These are phyloP conservation scores for Domatiomyces catenatus DNA, from an alignment of 2,329 filamentous ascomycete species.

Conservation along the genomic window DNA sequence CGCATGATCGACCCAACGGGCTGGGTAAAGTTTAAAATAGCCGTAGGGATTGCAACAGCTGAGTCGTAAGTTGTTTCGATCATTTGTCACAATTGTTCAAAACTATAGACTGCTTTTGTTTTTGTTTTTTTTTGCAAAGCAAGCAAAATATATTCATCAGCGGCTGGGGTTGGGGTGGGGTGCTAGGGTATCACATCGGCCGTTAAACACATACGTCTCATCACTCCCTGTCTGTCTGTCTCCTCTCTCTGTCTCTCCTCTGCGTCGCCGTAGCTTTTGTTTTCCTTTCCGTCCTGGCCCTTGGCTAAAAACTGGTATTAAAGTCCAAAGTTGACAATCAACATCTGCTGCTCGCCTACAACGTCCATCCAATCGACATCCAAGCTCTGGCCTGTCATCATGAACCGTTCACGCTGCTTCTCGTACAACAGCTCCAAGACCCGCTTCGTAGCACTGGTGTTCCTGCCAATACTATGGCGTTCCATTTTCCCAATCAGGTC, in stretches of 20 bases:
- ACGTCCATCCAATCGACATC: slow-evolving; percentile 38
- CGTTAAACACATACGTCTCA: background rate
- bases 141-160: no score
- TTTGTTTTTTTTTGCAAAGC: no score
- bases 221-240: background rate
- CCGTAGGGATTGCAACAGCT: no score
- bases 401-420: slow-evolving; percentile 29
- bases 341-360: slow-evolving; percentile 30
- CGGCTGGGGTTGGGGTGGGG: no score
- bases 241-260: background rate
- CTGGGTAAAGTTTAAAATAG: no score
- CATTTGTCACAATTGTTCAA: no score
- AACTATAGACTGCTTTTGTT: no score
- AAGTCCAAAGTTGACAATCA: slow-evolving; percentile 38
- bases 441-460: slow-evolving; percentile 30
- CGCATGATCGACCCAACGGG: no score
- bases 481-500: slow-evolving; percentile 36
- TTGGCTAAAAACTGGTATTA: slow-evolving; percentile 9
- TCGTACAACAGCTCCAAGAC: slow-evolving; percentile 35
- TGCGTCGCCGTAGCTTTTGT: background rate
- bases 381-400: slow-evolving; percentile 26
- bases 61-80: no score
- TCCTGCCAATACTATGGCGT: slow-evolving; percentile 33
- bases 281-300: background rate
- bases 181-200: background rate